Evolutionary conservation across 2,329 filamentous ascomycete genomes (phyloP).

Genomic region (Verticillium nubilum): DNA sequence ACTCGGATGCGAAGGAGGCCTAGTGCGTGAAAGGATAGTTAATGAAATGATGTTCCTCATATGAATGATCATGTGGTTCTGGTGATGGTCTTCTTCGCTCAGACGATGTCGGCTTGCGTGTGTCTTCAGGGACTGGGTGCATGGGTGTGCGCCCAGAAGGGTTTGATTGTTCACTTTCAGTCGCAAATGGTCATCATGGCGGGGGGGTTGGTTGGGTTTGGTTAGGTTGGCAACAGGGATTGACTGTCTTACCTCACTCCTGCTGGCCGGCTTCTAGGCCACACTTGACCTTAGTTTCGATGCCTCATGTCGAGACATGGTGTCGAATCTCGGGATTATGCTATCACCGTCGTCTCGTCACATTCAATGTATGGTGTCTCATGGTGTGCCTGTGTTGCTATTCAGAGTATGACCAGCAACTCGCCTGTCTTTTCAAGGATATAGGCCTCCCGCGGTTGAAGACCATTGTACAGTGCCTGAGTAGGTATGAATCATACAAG

Average conservation of each 20-base stretch:
- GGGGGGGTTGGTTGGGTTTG: neutral
- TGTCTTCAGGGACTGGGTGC: neutral
- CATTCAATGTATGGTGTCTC: too few species aligned
- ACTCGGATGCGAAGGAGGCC: neutral
- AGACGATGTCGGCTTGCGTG: conserved; percentile 3
- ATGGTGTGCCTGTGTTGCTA: too few species aligned
- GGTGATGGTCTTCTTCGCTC: neutral
- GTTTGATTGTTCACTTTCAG: conserved; percentile 1
- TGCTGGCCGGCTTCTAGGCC: too few species aligned
- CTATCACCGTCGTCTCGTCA: too few species aligned
- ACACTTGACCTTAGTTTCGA: too few species aligned
- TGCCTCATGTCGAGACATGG: too few species aligned
- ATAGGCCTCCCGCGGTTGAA: too few species aligned
- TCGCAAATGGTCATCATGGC: neutral
- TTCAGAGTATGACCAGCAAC: too few species aligned
- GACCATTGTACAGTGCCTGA: too few species aligned
- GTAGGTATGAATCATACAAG: too few species aligned
- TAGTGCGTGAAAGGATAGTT: neutral
- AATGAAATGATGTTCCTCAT: neutral
- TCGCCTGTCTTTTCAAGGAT: too few species aligned
- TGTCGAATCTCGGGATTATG: too few species aligned
- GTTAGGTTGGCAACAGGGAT: neutral
- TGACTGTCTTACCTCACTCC: neutral
- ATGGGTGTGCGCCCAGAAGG: neutral
- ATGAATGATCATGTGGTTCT: neutral